Evolutionary conservation across 2,329 filamentous ascomycete genomes (phyloP).

Genomic region (Lecanicillium sp.): DNA sequence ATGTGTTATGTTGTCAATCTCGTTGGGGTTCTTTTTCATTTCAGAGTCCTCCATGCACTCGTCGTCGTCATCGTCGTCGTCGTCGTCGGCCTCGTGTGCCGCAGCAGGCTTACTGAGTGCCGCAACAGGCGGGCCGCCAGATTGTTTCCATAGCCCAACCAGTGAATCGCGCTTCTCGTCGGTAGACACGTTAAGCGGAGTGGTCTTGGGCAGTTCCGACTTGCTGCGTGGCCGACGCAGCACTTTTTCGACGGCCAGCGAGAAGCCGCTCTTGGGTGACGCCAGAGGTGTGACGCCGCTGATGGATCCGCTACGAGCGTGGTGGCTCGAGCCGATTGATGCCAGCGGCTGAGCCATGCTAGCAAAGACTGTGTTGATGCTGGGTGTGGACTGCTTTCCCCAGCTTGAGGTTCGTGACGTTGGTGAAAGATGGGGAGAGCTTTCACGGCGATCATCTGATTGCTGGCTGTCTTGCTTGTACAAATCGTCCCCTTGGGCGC

Average conservation of each 20-base stretch:
- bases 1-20: conserved; percentile 63
- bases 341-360: conserved; percentile 50
- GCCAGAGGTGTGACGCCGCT: conserved; percentile 43
- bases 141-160: conserved; percentile 45
- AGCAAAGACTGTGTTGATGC: conserved; percentile 53
- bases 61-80: conserved; percentile 55
- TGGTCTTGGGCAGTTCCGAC: conserved; percentile 43
- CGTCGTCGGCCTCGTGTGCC: conserved; percentile 37
- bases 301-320: conserved; percentile 54
- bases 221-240: conserved; percentile 52
- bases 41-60: conserved; percentile 51
- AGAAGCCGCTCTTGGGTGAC: conserved; percentile 46
- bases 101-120: conserved; percentile 32
- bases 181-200: conserved; percentile 21
- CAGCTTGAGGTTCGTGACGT: conserved; percentile 47
- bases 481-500: conserved; percentile 20
- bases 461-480: conserved; percentile 24
- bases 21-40: conserved; percentile 55
- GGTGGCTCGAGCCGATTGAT: conserved; percentile 50
- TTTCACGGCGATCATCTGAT: conserved; percentile 34
- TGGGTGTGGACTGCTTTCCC: conserved; percentile 47
- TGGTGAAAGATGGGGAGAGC: conserved; percentile 39
- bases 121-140: conserved; percentile 49
- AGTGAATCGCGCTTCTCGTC: conserved; percentile 38
- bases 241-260: conserved; percentile 40